A percentile compares a stretch with the other conserved stretches of the same genome.
Evolutionary conservation across 306 rosid genomes (phyloP).

Genomic region (Cicer pinnatifidum): DNA sequence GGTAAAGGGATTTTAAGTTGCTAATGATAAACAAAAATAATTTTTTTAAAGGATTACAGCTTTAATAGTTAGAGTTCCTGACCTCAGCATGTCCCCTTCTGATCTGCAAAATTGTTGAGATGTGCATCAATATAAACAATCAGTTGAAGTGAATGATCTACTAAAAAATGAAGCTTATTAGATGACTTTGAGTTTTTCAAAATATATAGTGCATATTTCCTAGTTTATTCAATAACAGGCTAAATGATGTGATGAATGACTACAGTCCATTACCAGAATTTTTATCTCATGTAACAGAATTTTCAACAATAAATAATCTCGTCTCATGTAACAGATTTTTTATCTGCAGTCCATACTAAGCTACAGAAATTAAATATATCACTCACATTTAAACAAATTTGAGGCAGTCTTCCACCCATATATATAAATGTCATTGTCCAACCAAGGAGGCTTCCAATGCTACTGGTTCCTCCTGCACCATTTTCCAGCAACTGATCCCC

Average conservation of each 20-base stretch:
- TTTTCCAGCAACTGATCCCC: conserved; percentile 48
- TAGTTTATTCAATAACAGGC: conserved; percentile 32
- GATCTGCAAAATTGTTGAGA: conserved; percentile 67
- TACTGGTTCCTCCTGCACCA: conserved; percentile 47
- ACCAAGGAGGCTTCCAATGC: conserved; percentile 68
- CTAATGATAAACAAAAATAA: conserved; percentile 10
- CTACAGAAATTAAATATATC: conserved; percentile 37
- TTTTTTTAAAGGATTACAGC: conserved; percentile 12
- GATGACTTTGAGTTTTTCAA: conserved; percentile 22
- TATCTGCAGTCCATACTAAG: conserved; percentile 26
- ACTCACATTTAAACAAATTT: conserved; percentile 80
- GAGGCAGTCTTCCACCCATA: conserved; percentile 88
- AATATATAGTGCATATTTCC: conserved; percentile 4
- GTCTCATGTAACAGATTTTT: conserved; percentile 31
- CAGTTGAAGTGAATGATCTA: conserved; percentile 18
- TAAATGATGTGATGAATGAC: conserved; percentile 27
- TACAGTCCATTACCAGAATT: conserved; percentile 8
- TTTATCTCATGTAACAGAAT: conserved; percentile 23
- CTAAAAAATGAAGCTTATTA: conserved; percentile 16
- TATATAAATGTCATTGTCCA: conserved; percentile 89
- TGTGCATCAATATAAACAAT: conserved; percentile 42
- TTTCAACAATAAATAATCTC: too few species aligned
- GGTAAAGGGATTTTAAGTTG: conserved; percentile 33
- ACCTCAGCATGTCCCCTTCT: conserved; percentile 84
- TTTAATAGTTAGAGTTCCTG: conserved; percentile 43